A percentile compares a stretch with the other conserved stretches of the same genome.
These are phyloP conservation scores for Neurospora crassa DNA, from an alignment of 2,329 filamentous ascomycete species.

Conservation along the genomic window DNA sequence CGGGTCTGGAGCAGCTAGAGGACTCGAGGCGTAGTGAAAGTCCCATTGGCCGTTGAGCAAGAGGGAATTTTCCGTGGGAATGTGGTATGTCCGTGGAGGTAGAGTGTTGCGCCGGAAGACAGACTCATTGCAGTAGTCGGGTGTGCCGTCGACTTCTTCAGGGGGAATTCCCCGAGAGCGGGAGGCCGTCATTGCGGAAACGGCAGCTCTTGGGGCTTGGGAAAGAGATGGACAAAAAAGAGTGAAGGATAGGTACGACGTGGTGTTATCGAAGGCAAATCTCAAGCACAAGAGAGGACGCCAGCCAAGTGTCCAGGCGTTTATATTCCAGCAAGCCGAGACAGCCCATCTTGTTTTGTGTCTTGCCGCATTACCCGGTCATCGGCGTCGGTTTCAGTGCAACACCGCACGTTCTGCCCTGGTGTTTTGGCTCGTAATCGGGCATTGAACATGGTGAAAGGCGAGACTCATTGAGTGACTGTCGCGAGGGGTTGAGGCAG, in stretches of 20 bases:
- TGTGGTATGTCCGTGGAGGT: conserved; percentile 40
- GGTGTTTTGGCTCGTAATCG: not conserved
- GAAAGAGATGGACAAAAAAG: not conserved
- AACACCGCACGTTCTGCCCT: not conserved
- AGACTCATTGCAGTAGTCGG: conserved; percentile 41
- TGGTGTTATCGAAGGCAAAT: not conserved
- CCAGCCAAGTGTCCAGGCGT: not conserved
- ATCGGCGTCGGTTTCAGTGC: not conserved
- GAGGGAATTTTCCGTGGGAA: conserved; percentile 35
- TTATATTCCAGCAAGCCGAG: not conserved
- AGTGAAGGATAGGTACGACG: not conserved
- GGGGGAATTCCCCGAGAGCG: conserved; percentile 20
- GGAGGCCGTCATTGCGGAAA: not conserved
- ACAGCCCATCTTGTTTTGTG: not conserved
- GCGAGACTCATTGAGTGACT: not conserved
- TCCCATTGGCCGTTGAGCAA: conserved; percentile 48
- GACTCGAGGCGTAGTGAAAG: conserved; percentile 40
- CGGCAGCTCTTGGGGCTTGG: not conserved
- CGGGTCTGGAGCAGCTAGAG: conserved; percentile 35
- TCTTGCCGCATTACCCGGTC: not conserved
- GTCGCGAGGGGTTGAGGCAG: not conserved
- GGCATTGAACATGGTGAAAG: not conserved
- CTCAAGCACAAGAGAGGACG: not conserved
- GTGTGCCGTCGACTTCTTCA: conserved; percentile 26
- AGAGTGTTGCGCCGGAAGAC: conserved; percentile 45